Base-by-base conservation (phyloP, 768 basidiomycete species). In the Calvatia gigantea region DNA sequence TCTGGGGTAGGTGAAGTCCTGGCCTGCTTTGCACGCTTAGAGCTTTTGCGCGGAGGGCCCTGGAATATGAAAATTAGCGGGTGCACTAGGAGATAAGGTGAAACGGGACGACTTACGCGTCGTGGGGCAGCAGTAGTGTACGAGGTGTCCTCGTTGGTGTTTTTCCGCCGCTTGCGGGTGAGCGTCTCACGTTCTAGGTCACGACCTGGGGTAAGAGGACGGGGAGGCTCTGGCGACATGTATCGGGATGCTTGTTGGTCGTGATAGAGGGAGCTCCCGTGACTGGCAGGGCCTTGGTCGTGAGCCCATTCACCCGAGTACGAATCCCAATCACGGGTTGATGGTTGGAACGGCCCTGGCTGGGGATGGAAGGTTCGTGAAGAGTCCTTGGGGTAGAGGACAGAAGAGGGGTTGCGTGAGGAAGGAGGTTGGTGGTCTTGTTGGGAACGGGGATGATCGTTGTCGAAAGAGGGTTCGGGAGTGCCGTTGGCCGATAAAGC, bases 91-190 rank as follows among this genome's bases (percentile, higher is more conserved):
- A 15, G 43, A 41, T 39, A 28, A 58, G 9, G 51, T 46, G 29
- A 58, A 44, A 42, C 23, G 48, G 56, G 15, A 32, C 28, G 12
- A 78, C 86, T 67, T 72, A 88, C 86, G 64, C 85, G 84, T 72
- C 77, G 74, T 59, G 77, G 62, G 39, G 70, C 49, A 12, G 60
- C 65, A 1, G 82, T 76, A 23, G 75, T 74, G 64, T 84, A 82
- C 62, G 84, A 83, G 4, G 75, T 70, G 61, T 87, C 85, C 45
- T 80, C 77, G 44, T 79, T 74, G 17, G 63, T 65, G 29, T 67
- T 64, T 56, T 73, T 76, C 58, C 80, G 78, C 51, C 82, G 76
- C 73, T 83, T 86, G 68, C 74, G 54, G 15, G 33, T 79, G 33
- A 70, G 68, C 23, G 56, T 37, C 19, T 54, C 60, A 17, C 39